Base-by-base conservation (phyloP, 306 rosid species). In the Geum urbanum region DNA sequence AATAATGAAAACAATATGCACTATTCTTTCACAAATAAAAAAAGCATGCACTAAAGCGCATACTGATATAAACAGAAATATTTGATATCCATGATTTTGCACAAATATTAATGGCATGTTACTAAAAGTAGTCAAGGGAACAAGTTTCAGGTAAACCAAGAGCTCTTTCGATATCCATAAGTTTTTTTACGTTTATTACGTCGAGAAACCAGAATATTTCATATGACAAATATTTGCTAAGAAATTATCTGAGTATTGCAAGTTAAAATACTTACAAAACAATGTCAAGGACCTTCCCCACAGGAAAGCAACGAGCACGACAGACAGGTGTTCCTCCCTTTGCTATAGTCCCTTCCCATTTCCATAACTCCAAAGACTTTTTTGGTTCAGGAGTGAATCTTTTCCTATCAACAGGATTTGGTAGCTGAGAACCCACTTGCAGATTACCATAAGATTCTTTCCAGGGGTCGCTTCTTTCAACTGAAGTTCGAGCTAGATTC, bases 291-390 rank as follows among this genome's bases (percentile, higher is more conserved):
- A 83, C 80, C 82, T 91, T 91, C 59, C 96, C 99, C 60, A 94
- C 96, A 55, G 97, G 99, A 80, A 94, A 94, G 84, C 99, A 91
- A 66, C 92, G 99, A 53, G 99, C 99, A 69, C 88, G 95, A 79
- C 99, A 89, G 66, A 94, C 82, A 72, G 96, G 97, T 40, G 96
- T 87, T 76, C 99, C 99, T 67, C 99, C 97, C 87, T 94, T 94
- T 51, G 99, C 99, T 74, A 89, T 94, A 72, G 95, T 91, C 68
- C 99, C 97, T 84, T 91, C 97, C 99, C 99, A 94, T 79, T 89
- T 94, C 99, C 99, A 94, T 78, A 87, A 91, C 6, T 79, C 78
- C 71, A 81, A 6, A 77, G 90, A 55, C 79, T 57, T 64, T 45
- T 83, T 84, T 22, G 88, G 78, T 79, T 94, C 96, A 69, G 95